Base-by-base conservation (phyloP, 345 rosid genomes). In the Boechera retrofracta region DNA sequence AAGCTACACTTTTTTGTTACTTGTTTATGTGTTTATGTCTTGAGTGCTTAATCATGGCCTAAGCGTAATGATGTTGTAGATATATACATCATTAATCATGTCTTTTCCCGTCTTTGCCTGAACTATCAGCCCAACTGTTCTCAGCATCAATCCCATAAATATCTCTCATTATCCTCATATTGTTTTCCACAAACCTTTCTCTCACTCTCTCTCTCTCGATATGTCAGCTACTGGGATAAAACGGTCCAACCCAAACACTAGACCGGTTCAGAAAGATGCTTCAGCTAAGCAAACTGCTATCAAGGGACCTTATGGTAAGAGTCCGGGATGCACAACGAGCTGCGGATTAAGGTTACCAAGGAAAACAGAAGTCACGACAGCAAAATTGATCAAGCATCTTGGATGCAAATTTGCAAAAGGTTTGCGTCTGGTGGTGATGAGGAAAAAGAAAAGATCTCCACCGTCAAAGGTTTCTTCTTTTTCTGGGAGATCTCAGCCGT, bases 361-460 rank as follows among this genome's bases (percentile, higher is more conserved):
- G 73, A 82, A 79, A 79, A 56, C 86, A 53, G 82, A 84, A 36
- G 45, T 74, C 16, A 82, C 85, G 12, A 84, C 89, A 2, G 39
- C 75, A 58, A 84, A 72, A 51, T 31, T 90, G 73, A 75, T 92
- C 71, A 87, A 83, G 80, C 85, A 72, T 47, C 59, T 90, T 65
- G 85, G 87, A 21, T 67, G 83, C 70, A 91, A 78, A 78, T 71
- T 86, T 49, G 81, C 82, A 26, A 84, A 79, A 79, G 89, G 90
- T 45, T 32, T 86, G n/a, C 68, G 84, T 45, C 72, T 82, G 7
- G 72, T 78, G 33, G 84, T 78, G 53, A 73, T 80, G 61, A 81
- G 79, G 77, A 78, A 83, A 73, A 83, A 80, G 79, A 82, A 79
- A 70, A 44, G 47, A 38, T 66, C 82, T 36, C 28, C 65, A 68